phyloP scores from a whole-genome alignment of 1,284 basidiomycete species.

The Phenoliferia sp. region DNA sequence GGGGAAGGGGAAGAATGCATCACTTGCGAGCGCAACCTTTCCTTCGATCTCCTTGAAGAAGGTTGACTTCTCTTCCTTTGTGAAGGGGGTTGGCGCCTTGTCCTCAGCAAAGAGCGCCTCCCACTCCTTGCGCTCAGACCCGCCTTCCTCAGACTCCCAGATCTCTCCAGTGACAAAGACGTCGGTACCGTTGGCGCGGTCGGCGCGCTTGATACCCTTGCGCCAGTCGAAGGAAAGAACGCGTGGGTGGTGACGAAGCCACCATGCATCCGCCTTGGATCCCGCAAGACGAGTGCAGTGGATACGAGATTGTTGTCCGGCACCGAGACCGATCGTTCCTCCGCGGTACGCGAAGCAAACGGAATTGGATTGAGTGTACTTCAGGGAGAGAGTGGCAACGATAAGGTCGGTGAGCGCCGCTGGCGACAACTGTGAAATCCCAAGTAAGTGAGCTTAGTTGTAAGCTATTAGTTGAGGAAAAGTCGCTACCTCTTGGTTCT shows the following conservation, averaged over 20 bases:
- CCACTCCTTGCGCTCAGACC: constrained; percentile 79
- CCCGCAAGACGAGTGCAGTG: constrained; percentile 98
- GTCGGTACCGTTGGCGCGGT: constrained; percentile 97
- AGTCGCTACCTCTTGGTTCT: constrained; percentile 69
- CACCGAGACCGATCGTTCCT: constrained; percentile 90
- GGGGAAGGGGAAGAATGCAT: constrained; percentile 99
- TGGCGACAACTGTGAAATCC: constrained; percentile 56
- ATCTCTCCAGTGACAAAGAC: constrained; percentile 88
- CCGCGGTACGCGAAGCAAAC: constrained; percentile 94
- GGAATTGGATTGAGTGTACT: constrained; percentile 99
- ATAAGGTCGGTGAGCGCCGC: constrained; percentile 78
- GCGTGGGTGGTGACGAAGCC: constrained; percentile 93
- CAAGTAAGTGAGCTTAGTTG: constrained; percentile 11
- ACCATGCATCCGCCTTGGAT: constrained; percentile 98
- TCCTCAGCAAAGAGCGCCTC: constrained; percentile 73
- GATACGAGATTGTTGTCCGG: constrained; percentile 97
- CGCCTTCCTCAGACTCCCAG: constrained; percentile 63
- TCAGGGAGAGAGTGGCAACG: constrained; percentile 91
- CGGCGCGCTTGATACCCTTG: constrained; percentile 93
- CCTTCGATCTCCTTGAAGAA: constrained; percentile 70
- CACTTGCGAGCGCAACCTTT: constrained; percentile 80
- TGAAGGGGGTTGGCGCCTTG: constrained; percentile 60
- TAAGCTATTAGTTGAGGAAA: background rate
- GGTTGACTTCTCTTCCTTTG: constrained; percentile 63
- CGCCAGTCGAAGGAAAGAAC: constrained; percentile 91